phyloP scores from a whole-genome alignment of 2,329 filamentous ascomycete genomes.

The Microdochium trichocladiopsis region DNA sequence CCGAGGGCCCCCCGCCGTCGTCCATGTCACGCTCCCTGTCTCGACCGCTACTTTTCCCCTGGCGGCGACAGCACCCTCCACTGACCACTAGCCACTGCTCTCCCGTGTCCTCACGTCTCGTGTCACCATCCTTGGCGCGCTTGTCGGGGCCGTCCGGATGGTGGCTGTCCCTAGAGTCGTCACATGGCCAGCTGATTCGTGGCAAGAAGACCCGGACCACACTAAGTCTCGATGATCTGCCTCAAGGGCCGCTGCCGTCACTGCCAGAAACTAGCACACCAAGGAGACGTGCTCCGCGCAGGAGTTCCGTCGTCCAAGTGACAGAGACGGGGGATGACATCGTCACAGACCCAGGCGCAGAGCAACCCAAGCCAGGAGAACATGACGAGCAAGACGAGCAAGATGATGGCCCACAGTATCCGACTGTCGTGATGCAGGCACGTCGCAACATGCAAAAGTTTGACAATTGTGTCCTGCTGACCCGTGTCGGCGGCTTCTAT shows the following conservation, averaged over 20 bases:
- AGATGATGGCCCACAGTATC: constrained; percentile 53
- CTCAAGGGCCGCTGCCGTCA: constrained; percentile 40
- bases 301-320: neutral
- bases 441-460: constrained; percentile 86
- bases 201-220: constrained; percentile 49
- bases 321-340: constrained; percentile 4
- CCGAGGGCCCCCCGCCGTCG: too few relatives aligned
- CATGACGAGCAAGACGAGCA: constrained; percentile 30
- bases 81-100: too few relatives aligned
- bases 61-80: too few relatives aligned
- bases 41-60: too few relatives aligned
- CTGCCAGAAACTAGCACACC: constrained; percentile 7
- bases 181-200: constrained; percentile 21
- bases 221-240: constrained; percentile 48
- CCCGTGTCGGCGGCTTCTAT: constrained; percentile 91
- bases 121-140: too few relatives aligned
- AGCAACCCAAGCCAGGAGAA: constrained; percentile 16
- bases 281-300: neutral
- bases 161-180: too few relatives aligned
- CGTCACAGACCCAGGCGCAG: constrained; percentile 17
- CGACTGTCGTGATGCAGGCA: constrained; percentile 83
- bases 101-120: too few relatives aligned
- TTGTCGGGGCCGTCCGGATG: too few relatives aligned
- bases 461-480: constrained; percentile 83
- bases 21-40: too few relatives aligned